Percentiles rank a stretch among this genome's conserved stretches.
These are phyloP conservation scores for Porodaedalea pini DNA, from an alignment of 1,284 basidiomycete species.

Conservation along the genomic window DNA sequence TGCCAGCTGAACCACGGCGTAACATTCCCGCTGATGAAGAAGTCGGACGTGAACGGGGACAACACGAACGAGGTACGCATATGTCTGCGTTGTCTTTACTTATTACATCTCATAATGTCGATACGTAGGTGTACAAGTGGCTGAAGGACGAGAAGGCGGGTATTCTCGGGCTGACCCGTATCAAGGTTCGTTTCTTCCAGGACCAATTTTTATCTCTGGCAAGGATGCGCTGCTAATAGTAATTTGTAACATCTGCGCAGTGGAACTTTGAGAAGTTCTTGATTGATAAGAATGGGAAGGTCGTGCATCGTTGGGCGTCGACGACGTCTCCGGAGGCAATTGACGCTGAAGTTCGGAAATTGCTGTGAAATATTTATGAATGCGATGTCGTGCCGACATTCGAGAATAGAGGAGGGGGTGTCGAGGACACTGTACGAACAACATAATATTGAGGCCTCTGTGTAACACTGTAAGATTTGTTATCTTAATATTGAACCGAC, in stretches of 20 bases:
- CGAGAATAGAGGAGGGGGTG: too few species aligned
- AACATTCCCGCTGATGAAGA: slow-evolving; percentile 81
- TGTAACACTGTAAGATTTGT: too few species aligned
- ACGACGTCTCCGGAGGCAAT: slow-evolving; percentile 72
- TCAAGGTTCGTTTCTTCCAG: slow-evolving; percentile 52
- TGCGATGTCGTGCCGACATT: neutral
- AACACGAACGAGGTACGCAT: slow-evolving; percentile 33
- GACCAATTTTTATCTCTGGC: neutral
- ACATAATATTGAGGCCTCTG: too few species aligned
- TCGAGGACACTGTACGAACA: too few species aligned
- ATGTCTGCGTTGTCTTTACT: neutral
- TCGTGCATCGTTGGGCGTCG: slow-evolving; percentile 75
- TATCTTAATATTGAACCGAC: too few species aligned
- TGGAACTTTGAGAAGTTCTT: slow-evolving; percentile 83
- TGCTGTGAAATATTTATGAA: slow-evolving; percentile 32
- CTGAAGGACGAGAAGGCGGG: slow-evolving; percentile 79
- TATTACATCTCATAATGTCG: slow-evolving; percentile 31
- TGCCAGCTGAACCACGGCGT: slow-evolving; percentile 78
- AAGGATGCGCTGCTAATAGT: neutral
- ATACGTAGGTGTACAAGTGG: slow-evolving; percentile 81
- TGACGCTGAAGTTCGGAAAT: slow-evolving; percentile 61
- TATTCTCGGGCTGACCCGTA: slow-evolving; percentile 66
- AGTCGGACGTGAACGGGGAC: slow-evolving; percentile 90
- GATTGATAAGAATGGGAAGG: slow-evolving; percentile 66
- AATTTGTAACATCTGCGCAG: slow-evolving; percentile 33